Conservation (phyloP, 345 rosid genomes). For the Conringia planisiliqua region DNA sequence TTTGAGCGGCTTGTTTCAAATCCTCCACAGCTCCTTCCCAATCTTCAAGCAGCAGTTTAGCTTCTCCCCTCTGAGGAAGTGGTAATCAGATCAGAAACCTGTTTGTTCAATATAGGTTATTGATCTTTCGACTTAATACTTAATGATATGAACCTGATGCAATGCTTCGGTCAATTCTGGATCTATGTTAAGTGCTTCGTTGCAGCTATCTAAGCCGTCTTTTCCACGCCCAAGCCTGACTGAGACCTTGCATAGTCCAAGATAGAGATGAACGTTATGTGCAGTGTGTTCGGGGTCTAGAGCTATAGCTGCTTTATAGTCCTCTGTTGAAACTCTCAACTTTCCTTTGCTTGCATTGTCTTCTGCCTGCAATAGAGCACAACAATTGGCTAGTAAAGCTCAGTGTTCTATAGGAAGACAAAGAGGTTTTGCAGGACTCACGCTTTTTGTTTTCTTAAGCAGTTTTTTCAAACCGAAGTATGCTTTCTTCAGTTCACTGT, state of each 20-base stretch:
- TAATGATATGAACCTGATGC: conserved; percentile 61
- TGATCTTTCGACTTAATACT: not conserved
- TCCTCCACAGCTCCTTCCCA: conserved; percentile 99
- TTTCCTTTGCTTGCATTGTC: conserved; percentile 89
- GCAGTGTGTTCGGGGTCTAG: conserved; percentile 85
- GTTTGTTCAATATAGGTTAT: not conserved
- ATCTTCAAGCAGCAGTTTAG: conserved; percentile 87
- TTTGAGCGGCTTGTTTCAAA: conserved; percentile 78
- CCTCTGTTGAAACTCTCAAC: conserved; percentile 85
- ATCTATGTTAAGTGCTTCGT: conserved; percentile 75
- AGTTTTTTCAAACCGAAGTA: conserved; percentile 92
- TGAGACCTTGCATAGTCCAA: conserved; percentile 85
- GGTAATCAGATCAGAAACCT: conserved; percentile 10
- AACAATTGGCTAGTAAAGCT: not conserved
- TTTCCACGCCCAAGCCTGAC: conserved; percentile 97
- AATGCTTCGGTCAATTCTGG: conserved; percentile 82
- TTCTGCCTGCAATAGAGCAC: conserved; percentile 62
- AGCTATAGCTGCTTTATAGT: conserved; percentile 77
- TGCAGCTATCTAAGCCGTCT: conserved; percentile 83
- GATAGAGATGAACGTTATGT: conserved; percentile 85
- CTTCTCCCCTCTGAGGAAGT: conserved; percentile 79
- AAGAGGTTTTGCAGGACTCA: conserved; percentile 36
- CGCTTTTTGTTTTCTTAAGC: conserved; percentile 93
- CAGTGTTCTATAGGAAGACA: not conserved
- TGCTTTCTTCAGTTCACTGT: conserved; percentile 86